Conservation (phyloP, 1,284 basidiomycete genomes). For the Cutaneotrichosporon daszewskae region DNA sequence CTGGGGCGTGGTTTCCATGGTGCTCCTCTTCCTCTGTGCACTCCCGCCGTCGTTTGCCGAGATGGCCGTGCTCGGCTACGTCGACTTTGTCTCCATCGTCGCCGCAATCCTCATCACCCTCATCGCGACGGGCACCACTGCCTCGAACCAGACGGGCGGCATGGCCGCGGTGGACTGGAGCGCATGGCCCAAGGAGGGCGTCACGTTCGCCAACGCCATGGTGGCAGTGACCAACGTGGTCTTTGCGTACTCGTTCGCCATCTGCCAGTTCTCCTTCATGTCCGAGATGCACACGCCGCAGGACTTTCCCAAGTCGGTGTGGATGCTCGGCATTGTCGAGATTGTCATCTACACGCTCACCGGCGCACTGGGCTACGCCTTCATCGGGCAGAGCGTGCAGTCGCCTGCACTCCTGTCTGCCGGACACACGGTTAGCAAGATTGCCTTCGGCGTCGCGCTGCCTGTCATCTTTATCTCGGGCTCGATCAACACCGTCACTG, state of each 20-base stretch:
- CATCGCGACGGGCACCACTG: slow-evolving; percentile 30
- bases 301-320: slow-evolving; percentile 29
- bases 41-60: slow-evolving; percentile 17
- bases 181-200: slow-evolving; percentile 26
- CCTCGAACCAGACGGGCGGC: slow-evolving; percentile 7
- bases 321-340: slow-evolving; percentile 29
- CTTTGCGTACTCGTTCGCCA: slow-evolving; percentile 28
- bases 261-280: slow-evolving; percentile 19
- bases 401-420: slow-evolving; percentile 12
- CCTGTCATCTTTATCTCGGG: slow-evolving; percentile 20
- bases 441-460: slow-evolving; percentile 15
- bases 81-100: slow-evolving; percentile 33
- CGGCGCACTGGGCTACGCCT: slow-evolving; percentile 23
- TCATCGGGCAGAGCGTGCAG: slow-evolving; percentile 10
- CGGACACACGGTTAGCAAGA: slow-evolving; percentile 7
- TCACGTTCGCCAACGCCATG: slow-evolving; percentile 30
- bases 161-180: slow-evolving; percentile 26
- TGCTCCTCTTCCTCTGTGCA: slow-evolving; percentile 13
- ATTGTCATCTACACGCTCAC: slow-evolving; percentile 26
- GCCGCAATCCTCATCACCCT: slow-evolving; percentile 30
- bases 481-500: slow-evolving; percentile 11
- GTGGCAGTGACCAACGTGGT: slow-evolving; percentile 31
- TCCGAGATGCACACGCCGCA: slow-evolving; percentile 16
- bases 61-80: slow-evolving; percentile 35
- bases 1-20: slow-evolving; percentile 11